Conservation (phyloP, 2,329 filamentous ascomycete species). For the Venturia pyrina region DNA sequence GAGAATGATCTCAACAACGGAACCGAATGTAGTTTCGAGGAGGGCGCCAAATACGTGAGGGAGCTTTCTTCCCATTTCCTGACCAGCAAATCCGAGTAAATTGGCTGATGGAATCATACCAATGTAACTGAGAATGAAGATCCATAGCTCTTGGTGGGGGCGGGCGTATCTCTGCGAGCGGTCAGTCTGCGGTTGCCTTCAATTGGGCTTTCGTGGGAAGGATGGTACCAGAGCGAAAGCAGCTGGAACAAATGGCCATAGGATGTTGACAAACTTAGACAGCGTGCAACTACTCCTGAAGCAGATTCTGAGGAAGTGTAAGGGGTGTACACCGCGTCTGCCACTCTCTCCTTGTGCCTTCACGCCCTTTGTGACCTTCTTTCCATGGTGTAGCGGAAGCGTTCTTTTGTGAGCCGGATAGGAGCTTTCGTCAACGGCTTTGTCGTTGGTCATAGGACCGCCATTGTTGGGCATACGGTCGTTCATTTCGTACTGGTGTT, state of each 20-base stretch:
- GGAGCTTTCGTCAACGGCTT: slow-evolving; percentile 2
- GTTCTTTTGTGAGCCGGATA: slow-evolving; percentile 2
- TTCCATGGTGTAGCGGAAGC: slow-evolving; percentile 9
- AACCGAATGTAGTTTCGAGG: slow-evolving; percentile 51
- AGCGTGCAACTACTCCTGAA: slow-evolving; percentile 53
- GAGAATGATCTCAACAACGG: slow-evolving; percentile 70
- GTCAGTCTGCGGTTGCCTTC: slow-evolving; percentile 13
- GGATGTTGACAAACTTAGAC: slow-evolving; percentile 56
- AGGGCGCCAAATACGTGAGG: slow-evolving; percentile 62
- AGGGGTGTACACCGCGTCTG: slow-evolving; percentile 52
- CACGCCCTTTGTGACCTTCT: slow-evolving; percentile 11
- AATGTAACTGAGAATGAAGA: slow-evolving; percentile 63
- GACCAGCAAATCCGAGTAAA: slow-evolving; percentile 62
- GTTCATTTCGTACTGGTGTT: not conserved
- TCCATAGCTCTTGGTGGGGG: slow-evolving; percentile 48
- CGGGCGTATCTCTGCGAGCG: slow-evolving; percentile 37
- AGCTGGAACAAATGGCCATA: slow-evolving; percentile 66
- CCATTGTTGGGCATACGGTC: not conserved
- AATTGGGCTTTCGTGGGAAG: not conserved
- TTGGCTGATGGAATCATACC: slow-evolving; percentile 72
- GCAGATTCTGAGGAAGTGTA: slow-evolving; percentile 53
- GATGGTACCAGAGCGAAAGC: slow-evolving; percentile 53
- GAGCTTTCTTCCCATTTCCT: slow-evolving; percentile 63
- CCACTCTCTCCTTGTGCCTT: slow-evolving; percentile 55
- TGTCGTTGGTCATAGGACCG: not conserved